Percentiles rank a stretch among this genome's conserved stretches.
These are phyloP conservation scores for Solanum paucissectum DNA, from an alignment of 257 asterid genomes.

Conservation along the genomic window DNA sequence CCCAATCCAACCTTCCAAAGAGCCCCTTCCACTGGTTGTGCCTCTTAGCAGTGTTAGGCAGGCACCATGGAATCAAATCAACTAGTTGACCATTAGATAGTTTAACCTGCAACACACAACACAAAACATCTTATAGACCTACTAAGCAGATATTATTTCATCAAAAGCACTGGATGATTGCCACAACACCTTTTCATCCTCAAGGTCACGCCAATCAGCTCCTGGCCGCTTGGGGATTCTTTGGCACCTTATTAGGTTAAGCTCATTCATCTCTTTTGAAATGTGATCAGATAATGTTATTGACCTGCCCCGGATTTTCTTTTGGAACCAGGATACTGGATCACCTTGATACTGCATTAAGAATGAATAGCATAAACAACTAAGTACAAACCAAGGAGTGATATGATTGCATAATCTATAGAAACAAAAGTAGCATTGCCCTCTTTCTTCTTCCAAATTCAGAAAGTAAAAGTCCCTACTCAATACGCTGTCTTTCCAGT, in stretches of 20 bases:
- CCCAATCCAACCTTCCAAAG: constrained; percentile 94
- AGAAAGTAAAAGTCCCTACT: background rate
- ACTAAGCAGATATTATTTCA: background rate
- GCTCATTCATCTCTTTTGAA: constrained; percentile 86
- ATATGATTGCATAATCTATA: background rate
- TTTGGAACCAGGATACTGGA: constrained; percentile 86
- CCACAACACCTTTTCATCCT: constrained; percentile 67
- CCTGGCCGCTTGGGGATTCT: constrained; percentile 84
- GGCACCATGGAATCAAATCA: constrained; percentile 97
- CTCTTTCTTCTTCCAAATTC: background rate
- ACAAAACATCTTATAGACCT: background rate
- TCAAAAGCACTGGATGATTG: background rate
- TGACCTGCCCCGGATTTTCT: constrained; percentile 58
- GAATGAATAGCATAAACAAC: background rate
- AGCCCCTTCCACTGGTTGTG: constrained; percentile 99
- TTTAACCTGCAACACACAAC: constrained; percentile 41
- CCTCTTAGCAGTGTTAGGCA: constrained; percentile 93
- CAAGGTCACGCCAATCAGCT: constrained; percentile 92
- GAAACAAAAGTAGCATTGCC: background rate
- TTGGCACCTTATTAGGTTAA: constrained; percentile 74
- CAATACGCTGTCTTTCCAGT: background rate
- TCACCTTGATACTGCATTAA: constrained; percentile 61
- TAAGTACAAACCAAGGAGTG: background rate
- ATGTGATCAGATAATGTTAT: constrained; percentile 56
- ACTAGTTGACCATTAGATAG: constrained; percentile 71